Evolutionary conservation across 768 basidiomycete genomes (phyloP), one percentile per base, ranked within the genome.

Genomic region (Hericium erinaceus): DNA sequence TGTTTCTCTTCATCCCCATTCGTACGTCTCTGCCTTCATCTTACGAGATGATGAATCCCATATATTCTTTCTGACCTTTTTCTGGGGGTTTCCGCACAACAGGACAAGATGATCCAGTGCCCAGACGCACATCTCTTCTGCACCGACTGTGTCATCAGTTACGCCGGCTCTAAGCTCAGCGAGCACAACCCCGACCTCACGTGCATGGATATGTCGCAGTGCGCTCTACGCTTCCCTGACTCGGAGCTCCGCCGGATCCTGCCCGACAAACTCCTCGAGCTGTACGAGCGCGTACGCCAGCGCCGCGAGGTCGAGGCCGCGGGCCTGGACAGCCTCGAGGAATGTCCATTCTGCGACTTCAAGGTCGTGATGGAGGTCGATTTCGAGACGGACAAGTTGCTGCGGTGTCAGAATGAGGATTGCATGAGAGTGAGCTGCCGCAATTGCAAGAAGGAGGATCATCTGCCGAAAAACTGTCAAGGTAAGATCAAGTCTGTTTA

Each of bases 61-160:
- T 33, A 8, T 33, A 33, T 15, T 15, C 11, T 16, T 15, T 20
- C 44, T 3, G 7, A 46, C 44, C 16, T 16, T n/a, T 46, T 20
- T 13, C 44, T 46, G 44, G 10, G 8, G 2, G 3, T 46, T 10
- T 16, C 57, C n/a, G 13, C 51, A 24, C 12, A 28, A 54, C 64
- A 95, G 91, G 80, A 81, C 41, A 83, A 87, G 63, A 88, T 94
- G 85, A 77, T 90, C 2, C 92, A 95, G 71, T 95, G 93, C 64
- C 84, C 88, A 0, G 92, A 94, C 56, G 83, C 87, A 0, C 93
- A 97, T 67, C 80, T 93, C 2, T 97, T 95, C 73, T 95, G 93
- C 69, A 74, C 68, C 38, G 71, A 75, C 1, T 95, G 93, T 67
- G 79, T 91, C 70, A 79, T 71, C 1, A 71, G 77, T 2, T 88